phyloP scores from a whole-genome alignment of 2,329 filamentous ascomycete genomes.

The Calonectria multiphialidica region DNA sequence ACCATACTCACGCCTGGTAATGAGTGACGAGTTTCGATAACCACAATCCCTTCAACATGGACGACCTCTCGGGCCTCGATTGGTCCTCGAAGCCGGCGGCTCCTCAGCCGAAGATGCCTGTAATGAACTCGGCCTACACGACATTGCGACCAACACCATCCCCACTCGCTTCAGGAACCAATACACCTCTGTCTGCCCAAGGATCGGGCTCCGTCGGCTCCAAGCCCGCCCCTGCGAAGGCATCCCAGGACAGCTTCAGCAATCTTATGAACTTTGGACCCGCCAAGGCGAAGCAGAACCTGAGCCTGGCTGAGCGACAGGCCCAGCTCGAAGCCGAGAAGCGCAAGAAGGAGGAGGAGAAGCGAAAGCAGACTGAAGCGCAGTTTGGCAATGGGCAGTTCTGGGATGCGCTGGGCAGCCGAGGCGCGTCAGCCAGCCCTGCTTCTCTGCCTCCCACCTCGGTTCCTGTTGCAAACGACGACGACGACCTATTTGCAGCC shows the following conservation, averaged over 20 bases:
- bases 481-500: constrained; percentile 76
- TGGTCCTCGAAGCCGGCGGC: constrained; percentile 63
- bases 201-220: constrained; percentile 55
- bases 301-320: constrained; percentile 84
- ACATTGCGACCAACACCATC: constrained; percentile 68
- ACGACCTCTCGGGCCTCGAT: constrained; percentile 71
- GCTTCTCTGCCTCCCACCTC: constrained; percentile 35
- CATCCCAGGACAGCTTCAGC: constrained; percentile 81
- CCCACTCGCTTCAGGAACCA: constrained; percentile 66
- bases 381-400: constrained; percentile 84
- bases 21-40: constrained; percentile 42
- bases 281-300: constrained; percentile 73
- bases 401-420: constrained; percentile 78
- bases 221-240: constrained; percentile 61
- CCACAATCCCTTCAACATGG: constrained; percentile 58
- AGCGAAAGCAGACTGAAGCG: constrained; percentile 76
- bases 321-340: constrained; percentile 74
- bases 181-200: constrained; percentile 67
- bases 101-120: constrained; percentile 51
- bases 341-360: constrained; percentile 79
- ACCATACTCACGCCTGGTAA: constrained; percentile 34
- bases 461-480: constrained; percentile 51
- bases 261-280: constrained; percentile 74
- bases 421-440: constrained; percentile 56
- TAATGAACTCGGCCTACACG: constrained; percentile 60